These are phyloP conservation scores for Rosa chinensis DNA, from an alignment of 306 rosid species.

Conservation along the genomic window DNA sequence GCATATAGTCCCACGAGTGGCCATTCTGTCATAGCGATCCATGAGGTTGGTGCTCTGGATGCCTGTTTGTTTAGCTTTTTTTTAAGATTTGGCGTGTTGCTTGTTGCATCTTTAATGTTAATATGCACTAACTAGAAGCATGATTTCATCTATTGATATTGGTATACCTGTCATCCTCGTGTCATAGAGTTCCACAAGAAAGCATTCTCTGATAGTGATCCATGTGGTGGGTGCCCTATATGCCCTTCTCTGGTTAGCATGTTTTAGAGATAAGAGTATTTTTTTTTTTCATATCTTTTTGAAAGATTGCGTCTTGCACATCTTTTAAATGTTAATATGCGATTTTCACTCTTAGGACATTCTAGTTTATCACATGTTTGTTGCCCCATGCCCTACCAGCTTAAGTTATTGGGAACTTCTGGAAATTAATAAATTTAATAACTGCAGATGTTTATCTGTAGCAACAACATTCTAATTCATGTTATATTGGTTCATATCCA, in stretches of 20 bases:
- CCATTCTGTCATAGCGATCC: constrained; percentile 84
- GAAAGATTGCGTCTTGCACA: neutral
- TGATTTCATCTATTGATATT: constrained; percentile 66
- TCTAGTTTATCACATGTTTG: neutral
- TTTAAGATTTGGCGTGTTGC: constrained; percentile 4
- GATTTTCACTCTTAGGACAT: neutral
- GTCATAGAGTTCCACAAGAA: constrained; percentile 80
- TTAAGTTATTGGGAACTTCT: neutral
- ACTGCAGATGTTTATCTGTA: neutral
- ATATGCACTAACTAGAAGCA: neutral
- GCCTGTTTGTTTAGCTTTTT: constrained; percentile 24
- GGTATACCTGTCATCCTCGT: constrained; percentile 89
- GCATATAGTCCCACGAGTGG: constrained; percentile 85
- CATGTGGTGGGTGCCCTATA: constrained; percentile 61
- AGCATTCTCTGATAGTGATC: constrained; percentile 78
- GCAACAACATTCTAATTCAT: neutral
- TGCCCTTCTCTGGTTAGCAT: constrained; percentile 21
- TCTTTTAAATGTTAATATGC: neutral
- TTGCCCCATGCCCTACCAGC: neutral
- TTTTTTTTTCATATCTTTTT: neutral
- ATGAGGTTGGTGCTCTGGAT: constrained; percentile 58
- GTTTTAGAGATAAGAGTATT: constrained; percentile 1
- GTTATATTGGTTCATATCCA: neutral
- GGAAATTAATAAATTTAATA: neutral
- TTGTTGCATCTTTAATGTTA: neutral